Percentiles rank a stretch among this genome's conserved stretches.
These are phyloP conservation scores for Exophiala phaeomuriformis DNA, from an alignment of 2,329 filamentous ascomycete species.

Conservation along the genomic window DNA sequence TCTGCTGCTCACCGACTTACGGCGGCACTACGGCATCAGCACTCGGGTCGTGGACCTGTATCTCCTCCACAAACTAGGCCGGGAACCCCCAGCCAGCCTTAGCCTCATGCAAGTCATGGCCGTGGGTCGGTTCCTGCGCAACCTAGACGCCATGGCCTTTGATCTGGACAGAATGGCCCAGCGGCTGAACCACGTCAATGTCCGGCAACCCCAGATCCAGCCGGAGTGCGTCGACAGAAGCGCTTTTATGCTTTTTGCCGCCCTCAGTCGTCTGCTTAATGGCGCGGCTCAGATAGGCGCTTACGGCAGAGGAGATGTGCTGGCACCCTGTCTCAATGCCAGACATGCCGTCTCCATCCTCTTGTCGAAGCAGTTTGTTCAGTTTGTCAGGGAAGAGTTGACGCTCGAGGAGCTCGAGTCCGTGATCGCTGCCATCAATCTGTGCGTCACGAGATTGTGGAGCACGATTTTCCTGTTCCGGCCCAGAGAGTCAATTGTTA, in stretches of 20 bases:
- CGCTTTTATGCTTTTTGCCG: constrained; percentile 12
- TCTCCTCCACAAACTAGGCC: neutral
- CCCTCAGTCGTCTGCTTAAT: constrained; percentile 9
- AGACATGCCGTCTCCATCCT: constrained; percentile 1
- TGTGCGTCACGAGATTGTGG: constrained; percentile 12
- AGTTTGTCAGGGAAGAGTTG: constrained; percentile 6
- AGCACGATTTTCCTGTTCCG: constrained; percentile 12
- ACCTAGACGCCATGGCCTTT: constrained; percentile 1
- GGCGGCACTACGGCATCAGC: neutral
- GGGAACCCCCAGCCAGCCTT: neutral
- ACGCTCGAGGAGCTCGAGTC: constrained; percentile 10
- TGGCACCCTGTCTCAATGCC: constrained; percentile 3
- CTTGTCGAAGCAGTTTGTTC: constrained; percentile 6
- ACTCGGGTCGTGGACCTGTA: neutral
- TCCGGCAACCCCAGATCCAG: neutral
- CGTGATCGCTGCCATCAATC: constrained; percentile 10
- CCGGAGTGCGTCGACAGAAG: neutral
- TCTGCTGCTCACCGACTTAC: neutral
- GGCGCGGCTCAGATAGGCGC: constrained; percentile 1
- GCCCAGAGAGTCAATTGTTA: constrained; percentile 11
- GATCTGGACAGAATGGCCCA: constrained; percentile 2
- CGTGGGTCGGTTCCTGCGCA: constrained; percentile 7
- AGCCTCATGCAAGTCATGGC: constrained; percentile 1
- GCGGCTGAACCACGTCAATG: neutral
- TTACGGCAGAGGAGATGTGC: neutral